Conservation (phyloP, 2,329 filamentous ascomycete genomes). For the Sclerotinia borealis region DNA sequence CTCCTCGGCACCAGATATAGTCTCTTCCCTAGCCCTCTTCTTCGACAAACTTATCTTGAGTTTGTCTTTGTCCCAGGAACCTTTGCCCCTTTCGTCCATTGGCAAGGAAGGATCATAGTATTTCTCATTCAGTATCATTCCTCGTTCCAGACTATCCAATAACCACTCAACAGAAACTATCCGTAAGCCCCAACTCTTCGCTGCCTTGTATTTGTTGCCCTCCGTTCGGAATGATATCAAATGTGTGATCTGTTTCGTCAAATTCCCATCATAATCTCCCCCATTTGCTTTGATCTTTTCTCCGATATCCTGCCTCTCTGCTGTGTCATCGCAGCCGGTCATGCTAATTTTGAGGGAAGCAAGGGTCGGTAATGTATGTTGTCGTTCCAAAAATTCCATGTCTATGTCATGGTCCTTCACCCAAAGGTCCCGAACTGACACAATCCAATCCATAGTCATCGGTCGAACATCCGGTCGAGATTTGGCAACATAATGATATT, state of each 20-base stretch:
- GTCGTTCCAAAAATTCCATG: constrained; percentile 59
- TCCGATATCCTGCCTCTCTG: constrained; percentile 65
- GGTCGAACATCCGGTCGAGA: constrained; percentile 81
- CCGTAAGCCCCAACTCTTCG: constrained; percentile 73
- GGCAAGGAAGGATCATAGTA: constrained; percentile 74
- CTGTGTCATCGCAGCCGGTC: constrained; percentile 63
- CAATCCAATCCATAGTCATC: constrained; percentile 77
- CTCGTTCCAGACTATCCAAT: constrained; percentile 71
- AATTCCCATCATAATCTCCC: constrained; percentile 78
- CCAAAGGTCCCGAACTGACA: constrained; percentile 75
- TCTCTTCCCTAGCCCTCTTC: constrained; percentile 53
- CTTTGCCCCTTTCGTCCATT: constrained; percentile 63
- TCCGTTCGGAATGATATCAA: constrained; percentile 73
- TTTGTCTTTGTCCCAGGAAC: constrained; percentile 62
- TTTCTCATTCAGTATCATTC: constrained; percentile 86
- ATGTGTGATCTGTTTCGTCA: constrained; percentile 82
- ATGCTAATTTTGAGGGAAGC: constrained; percentile 59
- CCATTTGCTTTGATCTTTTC: constrained; percentile 60
- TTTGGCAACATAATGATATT: constrained; percentile 92
- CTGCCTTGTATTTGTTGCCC: constrained; percentile 86
- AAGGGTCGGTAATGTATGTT: constrained; percentile 60
- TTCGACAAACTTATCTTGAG: constrained; percentile 43
- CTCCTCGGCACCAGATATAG: constrained; percentile 41
- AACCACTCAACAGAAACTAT: constrained; percentile 84
- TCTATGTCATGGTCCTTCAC: constrained; percentile 71